Evolutionary conservation across 352 stramenopile genomes (phyloP).

Genomic region (Pythium utonaiense): DNA sequence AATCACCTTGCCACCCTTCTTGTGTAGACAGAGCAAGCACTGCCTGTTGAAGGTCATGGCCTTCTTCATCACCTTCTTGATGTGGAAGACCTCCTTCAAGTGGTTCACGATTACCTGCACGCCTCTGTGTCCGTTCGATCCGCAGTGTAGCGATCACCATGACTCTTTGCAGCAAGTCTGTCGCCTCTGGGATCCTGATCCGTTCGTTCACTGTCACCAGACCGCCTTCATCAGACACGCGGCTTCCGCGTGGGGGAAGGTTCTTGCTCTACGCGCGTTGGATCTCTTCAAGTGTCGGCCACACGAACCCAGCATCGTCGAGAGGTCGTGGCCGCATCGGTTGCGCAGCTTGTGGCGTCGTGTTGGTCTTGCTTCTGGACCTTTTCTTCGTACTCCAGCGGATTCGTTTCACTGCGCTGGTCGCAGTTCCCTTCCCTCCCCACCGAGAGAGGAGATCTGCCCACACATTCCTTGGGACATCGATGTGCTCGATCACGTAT

Average conservation of each 20-base stretch:
- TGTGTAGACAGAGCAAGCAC: conserved; percentile 20
- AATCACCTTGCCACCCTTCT: conserved; percentile 19
- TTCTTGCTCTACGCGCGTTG: not conserved
- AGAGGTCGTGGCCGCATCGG: conserved; percentile 5
- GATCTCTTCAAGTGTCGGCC: conserved; percentile 19
- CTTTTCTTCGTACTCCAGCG: not conserved
- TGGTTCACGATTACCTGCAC: conserved; percentile 10
- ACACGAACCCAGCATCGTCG: conserved; percentile 11
- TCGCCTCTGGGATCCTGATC: conserved; percentile 11
- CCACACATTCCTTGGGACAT: conserved; percentile 13
- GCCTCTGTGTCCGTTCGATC: conserved; percentile 17
- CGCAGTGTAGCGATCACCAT: conserved; percentile 21
- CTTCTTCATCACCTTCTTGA: not conserved
- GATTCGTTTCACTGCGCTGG: not conserved
- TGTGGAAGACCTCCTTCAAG: not conserved
- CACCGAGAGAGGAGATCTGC: conserved; percentile 18
- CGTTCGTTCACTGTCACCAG: not conserved
- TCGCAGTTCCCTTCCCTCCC: conserved; percentile 14
- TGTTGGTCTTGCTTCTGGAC: not conserved
- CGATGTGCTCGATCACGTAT: conserved; percentile 13
- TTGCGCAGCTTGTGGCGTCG: not conserved
- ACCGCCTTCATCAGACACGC: not conserved
- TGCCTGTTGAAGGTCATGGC: not conserved
- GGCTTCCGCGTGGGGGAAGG: not conserved
- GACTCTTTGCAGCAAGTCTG: conserved; percentile 1